phyloP scores from a whole-genome alignment of 2,329 filamentous ascomycete genomes.

The Bipolaris sorokiniana region DNA sequence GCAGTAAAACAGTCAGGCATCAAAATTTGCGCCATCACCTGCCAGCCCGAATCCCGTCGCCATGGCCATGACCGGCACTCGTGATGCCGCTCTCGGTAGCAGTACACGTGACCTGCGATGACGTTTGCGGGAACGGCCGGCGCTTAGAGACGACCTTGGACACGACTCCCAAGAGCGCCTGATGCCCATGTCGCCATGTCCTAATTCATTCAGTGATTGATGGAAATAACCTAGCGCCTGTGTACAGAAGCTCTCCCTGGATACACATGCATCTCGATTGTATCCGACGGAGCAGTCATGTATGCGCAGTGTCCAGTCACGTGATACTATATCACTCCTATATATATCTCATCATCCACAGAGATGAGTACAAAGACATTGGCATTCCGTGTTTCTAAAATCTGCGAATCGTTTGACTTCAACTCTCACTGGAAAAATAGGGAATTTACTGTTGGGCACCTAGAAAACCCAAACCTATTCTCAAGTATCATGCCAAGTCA shows the following conservation, averaged over 20 bases:
- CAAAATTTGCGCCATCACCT: not conserved
- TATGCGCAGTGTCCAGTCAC: no score
- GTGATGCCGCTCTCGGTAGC: not conserved
- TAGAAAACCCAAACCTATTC: no score
- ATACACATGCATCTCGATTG: no score
- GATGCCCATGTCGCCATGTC: not conserved
- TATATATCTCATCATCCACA: no score
- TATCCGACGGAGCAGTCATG: no score
- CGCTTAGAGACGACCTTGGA: not conserved
- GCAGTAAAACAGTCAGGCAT: not conserved
- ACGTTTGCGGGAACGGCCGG: slow-evolving; percentile 17
- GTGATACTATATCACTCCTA: no score
- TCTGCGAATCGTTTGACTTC: no score
- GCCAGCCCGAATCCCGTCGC: not conserved
- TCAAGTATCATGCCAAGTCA: no score
- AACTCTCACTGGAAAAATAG: no score
- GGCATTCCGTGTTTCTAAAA: no score
- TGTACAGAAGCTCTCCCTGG: not conserved
- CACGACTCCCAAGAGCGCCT: not conserved
- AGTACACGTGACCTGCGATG: slow-evolving; percentile 16
- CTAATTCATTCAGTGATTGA: not conserved
- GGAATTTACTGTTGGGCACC: no score
- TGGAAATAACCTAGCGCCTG: not conserved
- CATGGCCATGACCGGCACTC: not conserved
- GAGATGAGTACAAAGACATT: no score